A percentile compares a stretch with the other conserved stretches of the same genome.
Evolutionary conservation across 805 yeast genomes (phyloP).

Genomic region (Kodamaea hsintzibuensis): DNA sequence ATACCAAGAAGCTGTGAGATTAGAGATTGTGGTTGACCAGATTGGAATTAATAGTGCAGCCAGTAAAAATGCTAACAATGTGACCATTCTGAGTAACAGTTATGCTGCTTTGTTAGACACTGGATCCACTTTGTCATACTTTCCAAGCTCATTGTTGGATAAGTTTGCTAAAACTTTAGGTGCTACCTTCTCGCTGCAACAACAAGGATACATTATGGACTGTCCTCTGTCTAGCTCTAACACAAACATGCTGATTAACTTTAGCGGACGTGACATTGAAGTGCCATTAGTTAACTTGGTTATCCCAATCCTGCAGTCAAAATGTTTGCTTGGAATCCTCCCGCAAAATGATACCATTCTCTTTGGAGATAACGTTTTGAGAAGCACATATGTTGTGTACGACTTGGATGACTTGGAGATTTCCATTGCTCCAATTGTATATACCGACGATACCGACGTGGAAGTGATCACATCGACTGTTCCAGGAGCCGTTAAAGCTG

Average conservation of each 20-base stretch:
- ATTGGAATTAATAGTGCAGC: slow-evolving; percentile 18
- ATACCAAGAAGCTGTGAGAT: slow-evolving; percentile 41
- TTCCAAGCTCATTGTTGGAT: slow-evolving; percentile 40
- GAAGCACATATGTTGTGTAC: slow-evolving; percentile 64
- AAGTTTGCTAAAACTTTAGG: slow-evolving; percentile 37
- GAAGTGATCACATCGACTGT: slow-evolving; percentile 46
- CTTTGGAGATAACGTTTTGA: slow-evolving; percentile 66
- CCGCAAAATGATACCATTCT: slow-evolving; percentile 28
- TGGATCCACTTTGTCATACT: slow-evolving; percentile 41
- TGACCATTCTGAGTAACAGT: slow-evolving; percentile 18
- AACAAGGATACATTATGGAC: slow-evolving; percentile 47
- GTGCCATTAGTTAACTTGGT: slow-evolving; percentile 46
- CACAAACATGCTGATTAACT: slow-evolving; percentile 44
- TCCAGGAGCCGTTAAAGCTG: slow-evolving; percentile 54
- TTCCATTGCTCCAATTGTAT: slow-evolving; percentile 42
- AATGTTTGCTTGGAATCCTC: slow-evolving; percentile 22
- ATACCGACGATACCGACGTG: slow-evolving; percentile 38
- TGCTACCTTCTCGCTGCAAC: slow-evolving; percentile 40
- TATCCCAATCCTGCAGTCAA: slow-evolving; percentile 10
- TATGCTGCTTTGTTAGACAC: slow-evolving; percentile 33
- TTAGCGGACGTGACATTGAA: slow-evolving; percentile 57
- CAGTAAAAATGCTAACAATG: slow-evolving; percentile 12
- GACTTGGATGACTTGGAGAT: slow-evolving; percentile 59
- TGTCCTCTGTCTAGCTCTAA: slow-evolving; percentile 34
- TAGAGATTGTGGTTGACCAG: slow-evolving; percentile 50